phyloP scores from a whole-genome alignment of 2,329 filamentous ascomycete genomes.

The Boeremia exigua region DNA sequence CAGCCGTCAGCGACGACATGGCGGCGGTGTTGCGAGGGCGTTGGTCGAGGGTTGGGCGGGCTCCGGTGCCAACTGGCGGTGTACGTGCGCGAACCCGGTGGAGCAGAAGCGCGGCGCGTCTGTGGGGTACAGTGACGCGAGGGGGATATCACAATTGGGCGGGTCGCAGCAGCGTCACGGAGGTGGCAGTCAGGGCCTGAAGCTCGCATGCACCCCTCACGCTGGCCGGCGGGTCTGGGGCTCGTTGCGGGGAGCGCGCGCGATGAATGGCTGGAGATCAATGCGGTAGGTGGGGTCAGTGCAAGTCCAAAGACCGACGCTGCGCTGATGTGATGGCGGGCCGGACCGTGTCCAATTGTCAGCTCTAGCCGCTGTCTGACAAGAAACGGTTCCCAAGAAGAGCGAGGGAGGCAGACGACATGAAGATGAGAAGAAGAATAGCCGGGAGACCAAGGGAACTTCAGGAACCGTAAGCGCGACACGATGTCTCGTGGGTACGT shows the following conservation, averaged over 20 bases:
- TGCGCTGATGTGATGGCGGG: slow-evolving; percentile 32
- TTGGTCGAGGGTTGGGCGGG: neutral
- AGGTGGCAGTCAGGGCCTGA: slow-evolving; percentile 13
- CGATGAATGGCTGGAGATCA: slow-evolving; percentile 23
- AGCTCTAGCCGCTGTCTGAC: slow-evolving; percentile 46
- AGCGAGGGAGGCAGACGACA: slow-evolving; percentile 45
- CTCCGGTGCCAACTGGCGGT: slow-evolving; percentile 2
- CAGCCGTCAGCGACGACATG: slow-evolving; percentile 75
- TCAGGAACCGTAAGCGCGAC: slow-evolving; percentile 42
- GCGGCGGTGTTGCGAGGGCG: slow-evolving; percentile 15
- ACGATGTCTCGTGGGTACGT: slow-evolving; percentile 35
- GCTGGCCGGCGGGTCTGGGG: slow-evolving; percentile 12
- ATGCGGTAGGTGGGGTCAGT: slow-evolving; percentile 30
- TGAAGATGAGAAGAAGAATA: slow-evolving; percentile 31
- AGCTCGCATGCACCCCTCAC: slow-evolving; percentile 15
- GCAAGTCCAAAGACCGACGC: slow-evolving; percentile 21
- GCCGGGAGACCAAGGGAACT: slow-evolving; percentile 22
- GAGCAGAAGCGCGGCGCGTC: slow-evolving; percentile 21
- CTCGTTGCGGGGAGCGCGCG: slow-evolving; percentile 24
- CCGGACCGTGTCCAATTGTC: slow-evolving; percentile 25
- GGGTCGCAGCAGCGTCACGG: slow-evolving; percentile 29
- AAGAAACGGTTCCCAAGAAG: slow-evolving; percentile 45
- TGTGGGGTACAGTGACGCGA: slow-evolving; percentile 26
- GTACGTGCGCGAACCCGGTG: slow-evolving; percentile 13
- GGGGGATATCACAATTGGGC: slow-evolving; percentile 15